phyloP scores from a whole-genome alignment of 2,329 filamentous ascomycete species.

The Ophiostoma perfectum region DNA sequence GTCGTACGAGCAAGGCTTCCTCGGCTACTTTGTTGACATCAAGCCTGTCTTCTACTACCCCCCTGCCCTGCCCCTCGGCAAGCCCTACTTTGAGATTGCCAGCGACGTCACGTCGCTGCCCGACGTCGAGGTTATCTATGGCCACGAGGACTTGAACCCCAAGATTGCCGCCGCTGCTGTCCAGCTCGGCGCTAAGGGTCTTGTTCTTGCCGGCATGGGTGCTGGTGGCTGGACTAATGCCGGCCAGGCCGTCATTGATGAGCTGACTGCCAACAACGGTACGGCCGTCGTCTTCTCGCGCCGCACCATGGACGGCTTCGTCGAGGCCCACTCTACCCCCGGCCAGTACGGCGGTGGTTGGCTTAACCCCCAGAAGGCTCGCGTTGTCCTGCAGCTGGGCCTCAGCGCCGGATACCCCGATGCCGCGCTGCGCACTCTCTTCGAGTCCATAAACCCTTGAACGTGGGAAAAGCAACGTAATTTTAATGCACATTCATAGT shows the following conservation, averaged over 20 bases:
- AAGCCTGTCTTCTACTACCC: conserved; percentile 56
- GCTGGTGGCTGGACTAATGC: conserved; percentile 12
- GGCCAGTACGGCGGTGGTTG: conserved; percentile 15
- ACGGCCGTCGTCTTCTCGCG: conserved; percentile 11
- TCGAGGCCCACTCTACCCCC: neutral
- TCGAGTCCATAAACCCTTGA: neutral
- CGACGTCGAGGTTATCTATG: conserved; percentile 52
- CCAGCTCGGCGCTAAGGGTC: conserved; percentile 54
- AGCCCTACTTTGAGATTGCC: conserved; percentile 40
- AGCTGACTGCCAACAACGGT: conserved; percentile 6
- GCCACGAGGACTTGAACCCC: conserved; percentile 42
- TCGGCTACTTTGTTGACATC: conserved; percentile 55
- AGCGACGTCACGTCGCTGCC: conserved; percentile 39
- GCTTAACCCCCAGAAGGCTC: conserved; percentile 14
- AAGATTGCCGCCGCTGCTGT: conserved; percentile 55
- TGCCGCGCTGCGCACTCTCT: conserved; percentile 6
- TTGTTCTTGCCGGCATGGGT: conserved; percentile 7
- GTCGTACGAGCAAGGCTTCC: conserved; percentile 49
- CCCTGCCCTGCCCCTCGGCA: conserved; percentile 44
- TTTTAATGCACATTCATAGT: no score
- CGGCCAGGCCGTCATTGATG: conserved; percentile 10
- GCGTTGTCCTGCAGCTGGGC: conserved; percentile 13
- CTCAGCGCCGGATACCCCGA: conserved; percentile 11
- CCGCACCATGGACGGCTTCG: conserved; percentile 14
- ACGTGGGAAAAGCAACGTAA: neutral